Percentiles rank a stretch among this genome's conserved stretches.
Conservation (phyloP, 441 rosid species). For the Brassica balearica region DNA sequence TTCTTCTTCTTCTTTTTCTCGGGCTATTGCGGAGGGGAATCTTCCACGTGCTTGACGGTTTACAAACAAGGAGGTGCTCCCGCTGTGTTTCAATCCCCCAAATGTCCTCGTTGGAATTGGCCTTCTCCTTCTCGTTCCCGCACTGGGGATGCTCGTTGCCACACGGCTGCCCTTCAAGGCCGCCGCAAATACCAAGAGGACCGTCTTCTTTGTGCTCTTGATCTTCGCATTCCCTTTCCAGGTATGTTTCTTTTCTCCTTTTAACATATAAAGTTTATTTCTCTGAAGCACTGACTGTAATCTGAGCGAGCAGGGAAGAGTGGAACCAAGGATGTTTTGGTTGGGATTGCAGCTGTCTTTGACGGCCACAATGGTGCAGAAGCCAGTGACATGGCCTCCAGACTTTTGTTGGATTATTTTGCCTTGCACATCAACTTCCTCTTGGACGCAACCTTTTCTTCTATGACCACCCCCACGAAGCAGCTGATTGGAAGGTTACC, state of each 20-base stretch:
- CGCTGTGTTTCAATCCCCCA: constrained; percentile 83
- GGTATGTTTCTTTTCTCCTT: too few species aligned
- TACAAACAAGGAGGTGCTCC: constrained; percentile 95
- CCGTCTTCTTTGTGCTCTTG: constrained; percentile 83
- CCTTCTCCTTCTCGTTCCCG: constrained; percentile 52
- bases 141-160: constrained; percentile 55
- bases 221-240: constrained; percentile 72
- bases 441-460: constrained; percentile 78
- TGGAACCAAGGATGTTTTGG: constrained; percentile 71
- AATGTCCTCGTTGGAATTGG: constrained; percentile 90
- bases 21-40: constrained; percentile 53
- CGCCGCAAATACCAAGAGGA: constrained; percentile 85
- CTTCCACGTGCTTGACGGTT: constrained; percentile 81
- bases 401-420: constrained; percentile 84
- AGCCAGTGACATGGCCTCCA: constrained; percentile 98
- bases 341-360: constrained; percentile 86
- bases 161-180: constrained; percentile 74
- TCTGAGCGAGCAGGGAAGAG: constrained; percentile 55
- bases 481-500: constrained; percentile 57
- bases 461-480: constrained; percentile 49
- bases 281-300: background rate
- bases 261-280: too few species aligned
- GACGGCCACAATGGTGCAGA: constrained; percentile 98
- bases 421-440: constrained; percentile 89
- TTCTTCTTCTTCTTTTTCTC: background rate